phyloP scores from a whole-genome alignment of 176 grass and related monocot species.

The Eragrostis curvula region DNA sequence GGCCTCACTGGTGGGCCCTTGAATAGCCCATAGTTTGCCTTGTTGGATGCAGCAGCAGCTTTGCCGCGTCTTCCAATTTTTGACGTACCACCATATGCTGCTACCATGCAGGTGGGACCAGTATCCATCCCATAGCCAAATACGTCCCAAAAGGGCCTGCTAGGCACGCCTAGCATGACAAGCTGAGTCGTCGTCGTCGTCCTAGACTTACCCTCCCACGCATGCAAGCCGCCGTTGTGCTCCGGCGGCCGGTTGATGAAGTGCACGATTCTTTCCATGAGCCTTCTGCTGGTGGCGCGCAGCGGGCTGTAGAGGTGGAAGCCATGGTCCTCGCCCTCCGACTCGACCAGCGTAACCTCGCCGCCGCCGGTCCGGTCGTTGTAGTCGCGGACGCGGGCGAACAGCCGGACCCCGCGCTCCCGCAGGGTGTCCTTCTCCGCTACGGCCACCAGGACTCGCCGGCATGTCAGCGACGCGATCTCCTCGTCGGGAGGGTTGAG shows the following conservation, averaged over 20 bases:
- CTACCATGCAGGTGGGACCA: too few relatives aligned
- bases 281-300: not conserved
- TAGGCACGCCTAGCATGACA: too few relatives aligned
- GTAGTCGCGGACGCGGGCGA: not conserved
- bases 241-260: too few relatives aligned
- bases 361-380: not conserved
- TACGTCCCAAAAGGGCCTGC: too few relatives aligned
- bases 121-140: slow-evolving; percentile 25
- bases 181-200: too few relatives aligned
- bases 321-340: slow-evolving; percentile 22
- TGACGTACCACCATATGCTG: not conserved
- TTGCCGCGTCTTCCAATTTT: not conserved
- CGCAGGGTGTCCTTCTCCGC: not conserved
- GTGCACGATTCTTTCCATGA: not conserved
- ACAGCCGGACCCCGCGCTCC: not conserved
- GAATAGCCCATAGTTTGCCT: not conserved
- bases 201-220: too few relatives aligned
- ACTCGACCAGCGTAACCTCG: slow-evolving; percentile 5
- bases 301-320: slow-evolving; percentile 29
- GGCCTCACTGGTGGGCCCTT: too few relatives aligned
- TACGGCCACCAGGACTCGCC: not conserved
- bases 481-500: slow-evolving; percentile 8
- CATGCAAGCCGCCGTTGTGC: too few relatives aligned
- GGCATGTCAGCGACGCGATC: not conserved
- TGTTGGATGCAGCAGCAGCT: too few relatives aligned